Conservation (phyloP, 192 early-diverging fungal species). For the Coemansia sp. region DNA sequence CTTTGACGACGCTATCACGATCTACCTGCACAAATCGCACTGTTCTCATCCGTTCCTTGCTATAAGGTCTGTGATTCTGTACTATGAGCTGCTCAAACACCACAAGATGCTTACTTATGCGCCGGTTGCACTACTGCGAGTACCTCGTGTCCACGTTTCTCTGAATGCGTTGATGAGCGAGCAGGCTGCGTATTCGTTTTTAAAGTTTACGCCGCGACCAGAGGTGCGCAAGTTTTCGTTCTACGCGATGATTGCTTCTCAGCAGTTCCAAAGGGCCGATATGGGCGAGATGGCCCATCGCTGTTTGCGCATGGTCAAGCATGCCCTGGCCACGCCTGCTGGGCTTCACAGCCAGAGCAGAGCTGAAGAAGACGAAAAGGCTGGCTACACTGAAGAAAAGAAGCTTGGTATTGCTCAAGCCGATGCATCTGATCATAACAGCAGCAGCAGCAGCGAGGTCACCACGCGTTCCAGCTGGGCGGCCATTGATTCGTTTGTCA, state of each 20-base stretch:
- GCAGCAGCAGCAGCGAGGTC: not conserved
- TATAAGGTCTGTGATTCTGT: slow-evolving; percentile 69
- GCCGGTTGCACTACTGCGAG: slow-evolving; percentile 57
- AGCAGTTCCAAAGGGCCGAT: slow-evolving; percentile 74
- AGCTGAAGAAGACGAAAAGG: not conserved
- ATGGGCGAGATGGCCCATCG: slow-evolving; percentile 77
- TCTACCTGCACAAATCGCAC: slow-evolving; percentile 63
- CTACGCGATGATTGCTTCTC: slow-evolving; percentile 84
- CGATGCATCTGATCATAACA: not conserved
- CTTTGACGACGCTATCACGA: slow-evolving; percentile 72
- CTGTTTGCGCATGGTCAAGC: slow-evolving; percentile 64
- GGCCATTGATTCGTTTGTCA: slow-evolving; percentile 80
- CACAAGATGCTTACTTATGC: slow-evolving; percentile 69
- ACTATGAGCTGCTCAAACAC: slow-evolving; percentile 80
- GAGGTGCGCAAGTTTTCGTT: slow-evolving; percentile 87
- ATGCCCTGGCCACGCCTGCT: slow-evolving; percentile 20
- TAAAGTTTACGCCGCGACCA: slow-evolving; percentile 59
- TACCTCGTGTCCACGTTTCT: slow-evolving; percentile 53
- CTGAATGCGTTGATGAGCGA: slow-evolving; percentile 81
- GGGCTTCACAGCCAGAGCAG: slow-evolving; percentile 1
- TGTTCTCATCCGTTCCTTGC: slow-evolving; percentile 63
- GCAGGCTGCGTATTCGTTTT: slow-evolving; percentile 83
- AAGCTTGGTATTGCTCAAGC: not conserved
- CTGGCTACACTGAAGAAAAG: not conserved
- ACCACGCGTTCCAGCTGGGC: slow-evolving; percentile 32